Evolutionary conservation across 352 stramenopile species (phyloP), one percentile per base, ranked within the genome.

Genomic region (Pythium folliculosum): DNA sequence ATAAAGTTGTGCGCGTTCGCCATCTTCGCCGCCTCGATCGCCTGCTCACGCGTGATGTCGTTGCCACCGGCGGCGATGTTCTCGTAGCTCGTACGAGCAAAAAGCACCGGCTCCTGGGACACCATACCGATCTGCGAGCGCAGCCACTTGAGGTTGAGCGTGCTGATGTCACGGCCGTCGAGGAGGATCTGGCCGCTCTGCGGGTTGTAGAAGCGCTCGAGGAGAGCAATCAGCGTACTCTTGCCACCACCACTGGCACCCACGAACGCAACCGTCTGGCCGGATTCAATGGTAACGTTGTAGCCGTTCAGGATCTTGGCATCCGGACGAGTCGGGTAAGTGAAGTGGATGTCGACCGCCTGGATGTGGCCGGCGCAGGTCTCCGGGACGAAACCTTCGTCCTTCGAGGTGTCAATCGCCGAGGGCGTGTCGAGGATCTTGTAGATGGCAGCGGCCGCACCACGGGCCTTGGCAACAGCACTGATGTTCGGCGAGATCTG

Each of bases 1-100:
- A 97, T 96, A 59, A 98, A 98, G 59, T 84, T 73, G 71, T 95
- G 70, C 0, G 89, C 89, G 73, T 96, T 97, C 23, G 93, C 90
- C 40, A 88, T 69, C 58, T 77, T 83, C 1, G 90, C 89, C 19
- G 90, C 92, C 25, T 83, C 38, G 23, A 81, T 70, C 43, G 97
- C 77, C 62, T 96, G 62, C 16, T 90, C 73, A 25, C 75, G 57
- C 1, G 77, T 86, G 6, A 75, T 79, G 49, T 65, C 52, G 1
- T 58, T 63, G n/a, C 73, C 74, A 22, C 85, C 88, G 40, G 88
- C 81, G 8, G 64, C 54, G 69, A 84, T 82, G 58, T 84, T 84
- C 9, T 82, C 67, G 40, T 69, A 75, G n/a, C n/a, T n/a, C n/a
- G n/a, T n/a, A n/a, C n/a, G n/a, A n/a, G n/a, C n/a, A n/a, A n/a